phyloP scores from a whole-genome alignment of 495 filamentous ascomycete genomes.

The Xylaria curta region DNA sequence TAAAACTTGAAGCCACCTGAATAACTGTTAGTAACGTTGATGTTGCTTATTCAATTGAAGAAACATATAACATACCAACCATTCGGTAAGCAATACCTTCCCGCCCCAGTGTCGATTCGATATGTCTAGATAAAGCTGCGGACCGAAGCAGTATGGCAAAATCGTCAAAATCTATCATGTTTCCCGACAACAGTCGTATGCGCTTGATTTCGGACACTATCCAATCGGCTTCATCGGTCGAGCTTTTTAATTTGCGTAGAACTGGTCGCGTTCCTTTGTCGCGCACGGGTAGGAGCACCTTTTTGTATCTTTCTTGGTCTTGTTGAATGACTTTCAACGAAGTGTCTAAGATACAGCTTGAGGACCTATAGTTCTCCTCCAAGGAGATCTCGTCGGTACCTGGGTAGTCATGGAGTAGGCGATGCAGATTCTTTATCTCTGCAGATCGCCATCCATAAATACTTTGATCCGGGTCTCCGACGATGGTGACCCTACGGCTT shows the following conservation, averaged over 20 bases:
- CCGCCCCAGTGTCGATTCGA: constrained; percentile 85
- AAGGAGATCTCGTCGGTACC: constrained; percentile 82
- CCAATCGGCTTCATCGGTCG: constrained; percentile 82
- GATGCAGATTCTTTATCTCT: constrained; percentile 86
- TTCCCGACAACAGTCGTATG: constrained; percentile 70
- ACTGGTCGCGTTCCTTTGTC: constrained; percentile 81
- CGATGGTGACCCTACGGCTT: constrained; percentile 81
- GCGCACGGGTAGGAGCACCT: constrained; percentile 81
- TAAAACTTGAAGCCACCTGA: constrained; percentile 82
- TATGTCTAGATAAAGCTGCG: constrained; percentile 78
- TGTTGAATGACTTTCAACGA: constrained; percentile 92
- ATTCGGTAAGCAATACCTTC: constrained; percentile 90
- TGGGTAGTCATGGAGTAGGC: constrained; percentile 76
- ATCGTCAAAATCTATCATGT: constrained; percentile 75
- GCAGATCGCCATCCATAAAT: constrained; percentile 99
- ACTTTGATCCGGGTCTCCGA: constrained; percentile 97
- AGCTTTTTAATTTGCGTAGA: constrained; percentile 75
- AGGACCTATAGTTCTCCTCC: constrained; percentile 97
- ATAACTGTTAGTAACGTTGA: constrained; percentile 11
- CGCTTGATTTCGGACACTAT: constrained; percentile 86
- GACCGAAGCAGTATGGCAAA: constrained; percentile 88
- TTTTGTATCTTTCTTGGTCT: constrained; percentile 78
- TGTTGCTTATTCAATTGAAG: not conserved
- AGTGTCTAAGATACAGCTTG: constrained; percentile 80
- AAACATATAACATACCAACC: constrained; percentile 65